Evolutionary conservation across 805 yeast species (phyloP), one percentile per base, ranked within the genome.

Genomic region (Grigorovia transvaalensis): DNA sequence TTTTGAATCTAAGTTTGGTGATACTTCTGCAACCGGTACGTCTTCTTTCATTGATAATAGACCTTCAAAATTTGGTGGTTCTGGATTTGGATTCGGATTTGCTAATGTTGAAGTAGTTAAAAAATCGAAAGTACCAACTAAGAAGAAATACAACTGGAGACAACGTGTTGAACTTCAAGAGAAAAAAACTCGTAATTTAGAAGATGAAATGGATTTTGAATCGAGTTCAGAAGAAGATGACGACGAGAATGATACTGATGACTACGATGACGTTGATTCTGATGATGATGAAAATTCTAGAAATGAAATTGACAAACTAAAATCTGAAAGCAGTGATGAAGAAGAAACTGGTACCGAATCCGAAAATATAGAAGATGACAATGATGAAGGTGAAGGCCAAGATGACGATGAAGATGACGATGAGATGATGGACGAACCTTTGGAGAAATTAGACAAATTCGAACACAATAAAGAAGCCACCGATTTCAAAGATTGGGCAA

Each of bases 401-500:
- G 59, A 51, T 3, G 64, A 58, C 29, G 48, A 29, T 9, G 64
- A 59, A n/a, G 64, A 11, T 7, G 35, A 57, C 8, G 59, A 51
- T 3, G 64, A 58, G 30, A 66, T 56, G 2, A 20, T 61, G 54
- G 42, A 57, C 1, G 72, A 63, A 3, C 33, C 23, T 2, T 15
- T 38, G 13, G 42, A 57, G 9, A 58, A 51, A 3, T 63, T 57
- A 30, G 66, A 56, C 2, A 30, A 62, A 55, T 30, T 56, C 0
- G 72, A 63, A 2, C 71, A 61, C 3, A 70, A 61, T 1, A 71
- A 62, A 2, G 71, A 60, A 63, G 91, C 88, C 1, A 73, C 74
- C 41, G 77, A 81, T 17, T 93, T 93, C 73, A 87, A 86, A 67
- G 78, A 78, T 18, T 93, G 99, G 98, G 96, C 96, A 0, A 86